Evolutionary conservation across 176 grass and related monocot species (phyloP), one percentile per base, ranked within the genome.

Genomic region (Zoysia pacifica): DNA sequence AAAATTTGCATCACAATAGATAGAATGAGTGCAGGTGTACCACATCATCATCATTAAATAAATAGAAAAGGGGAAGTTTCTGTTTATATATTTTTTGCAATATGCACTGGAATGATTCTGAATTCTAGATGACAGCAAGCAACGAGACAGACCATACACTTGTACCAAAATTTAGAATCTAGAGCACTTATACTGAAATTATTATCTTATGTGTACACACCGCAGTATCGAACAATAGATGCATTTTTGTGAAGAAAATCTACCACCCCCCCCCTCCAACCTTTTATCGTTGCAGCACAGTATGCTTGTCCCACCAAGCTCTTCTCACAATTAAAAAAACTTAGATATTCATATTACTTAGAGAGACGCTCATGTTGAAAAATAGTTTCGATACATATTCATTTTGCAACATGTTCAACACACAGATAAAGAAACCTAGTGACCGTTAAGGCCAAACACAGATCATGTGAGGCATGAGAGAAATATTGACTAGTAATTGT

Each of bases 131-230:
- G 55, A 75, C 52, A 78, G 14, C 73, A 77, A n/a, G 67, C 58
- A 77, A 59, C 59, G 60, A 72, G 13, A 82, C 65, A 68, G 72
- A 67, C 67, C 87, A 85, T 89, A 89, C 78, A 82, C 78, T 75
- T 81, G 77, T 81, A 82, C 80, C 72, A 72, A 49, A 77, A 66
- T 77, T 69, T 85, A 65, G 82, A 65, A 78, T 85, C 65, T 85
- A 13, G 18, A 70, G 44, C 72, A 81, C 55, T 73, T 70, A 53
- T 56, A 82, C 53, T 48, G 62, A 73, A 71, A 77, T 66, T 72
- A 81, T 72, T 77, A 67, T 76, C 58, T 50, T 18, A 77, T 15
- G 64, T 76, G 67, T 75, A 78, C 14, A 86, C 66, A 86, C 39
- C 1, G 28, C 28, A 28, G 28, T 0, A 28, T 28, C 28, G 18